Evolutionary conservation across 2,329 filamentous ascomycete species (phyloP), one percentile per base, ranked within the genome.

Genomic region (Zymoseptoria pseudotritici): DNA sequence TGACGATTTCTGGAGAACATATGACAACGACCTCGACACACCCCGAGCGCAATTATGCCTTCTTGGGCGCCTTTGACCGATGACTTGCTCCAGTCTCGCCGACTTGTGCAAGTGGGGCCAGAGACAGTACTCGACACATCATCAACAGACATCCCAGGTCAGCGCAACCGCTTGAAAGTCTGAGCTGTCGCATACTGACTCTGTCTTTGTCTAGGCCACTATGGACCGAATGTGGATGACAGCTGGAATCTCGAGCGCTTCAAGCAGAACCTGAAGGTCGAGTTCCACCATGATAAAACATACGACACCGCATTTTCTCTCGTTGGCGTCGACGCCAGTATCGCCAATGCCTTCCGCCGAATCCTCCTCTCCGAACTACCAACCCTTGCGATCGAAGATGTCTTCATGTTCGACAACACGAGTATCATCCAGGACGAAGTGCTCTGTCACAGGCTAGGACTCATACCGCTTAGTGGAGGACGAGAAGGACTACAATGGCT

Each of bases 381-480:
- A 19, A 94, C 91, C 2, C 83, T 99, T 53, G 94, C 95, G 67
- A 92, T 99, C 70, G 94, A 99, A 80, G 87, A 86, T 64, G 90
- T 96, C 73, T 99, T 89, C 78, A 86, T 97, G 65, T 84, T 90
- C 73, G 95, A 97, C 80, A 99, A 99, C 80, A 97, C 93, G 55
- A 96, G 91, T 4, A 91, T 99, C 42, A 94, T 99, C 70, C 93
- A 97, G 75, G 94, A 99, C 73, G 94, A 99, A 79, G 93, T 99
- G 4, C 86, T 99, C 56, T 88, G 92, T 17, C 90, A 94, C 74
- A 84, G 94, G 52, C 81, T 99, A 31, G 94, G 94, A 61, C 84
- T 99, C 53, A 88, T 99, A 58, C 94, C 95, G 19, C 87, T 99
- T 67, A 88, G 87, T 65, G 94, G 90, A 66, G 84, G 86, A 62